phyloP scores from a whole-genome alignment of 768 basidiomycete genomes.

The Lactarius indigo region DNA sequence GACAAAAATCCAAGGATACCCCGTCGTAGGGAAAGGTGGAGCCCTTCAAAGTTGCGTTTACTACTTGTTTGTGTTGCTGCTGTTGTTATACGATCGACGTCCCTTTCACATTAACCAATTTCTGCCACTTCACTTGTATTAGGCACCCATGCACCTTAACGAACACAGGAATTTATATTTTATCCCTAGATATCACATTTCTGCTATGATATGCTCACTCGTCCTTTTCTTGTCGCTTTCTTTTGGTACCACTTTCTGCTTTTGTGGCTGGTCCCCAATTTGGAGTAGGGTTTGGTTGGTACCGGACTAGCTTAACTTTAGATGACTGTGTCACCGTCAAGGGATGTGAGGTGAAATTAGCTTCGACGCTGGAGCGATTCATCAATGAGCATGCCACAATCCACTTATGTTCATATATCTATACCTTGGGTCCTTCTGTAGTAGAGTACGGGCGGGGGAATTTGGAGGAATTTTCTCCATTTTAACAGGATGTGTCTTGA shows the following conservation, averaged over 20 bases:
- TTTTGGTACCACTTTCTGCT: slow-evolving; percentile 45
- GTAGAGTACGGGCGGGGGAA: slow-evolving; percentile 65
- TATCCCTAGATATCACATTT: slow-evolving; percentile 17
- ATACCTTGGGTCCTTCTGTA: slow-evolving; percentile 68
- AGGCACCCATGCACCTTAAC: not conserved
- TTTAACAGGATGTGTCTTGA: slow-evolving; percentile 77
- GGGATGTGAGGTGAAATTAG: slow-evolving; percentile 78
- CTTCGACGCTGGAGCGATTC: slow-evolving; percentile 42
- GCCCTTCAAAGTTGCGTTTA: not conserved
- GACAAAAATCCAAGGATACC: slow-evolving; percentile 9
- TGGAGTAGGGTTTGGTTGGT: slow-evolving; percentile 86
- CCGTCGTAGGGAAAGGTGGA: not conserved
- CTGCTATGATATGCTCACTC: slow-evolving; percentile 26
- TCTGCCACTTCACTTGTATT: slow-evolving; percentile 2
- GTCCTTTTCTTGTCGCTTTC: slow-evolving; percentile 38
- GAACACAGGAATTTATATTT: slow-evolving; percentile 16
- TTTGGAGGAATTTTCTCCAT: slow-evolving; percentile 74
- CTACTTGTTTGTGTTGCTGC: not conserved
- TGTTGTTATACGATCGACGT: not conserved
- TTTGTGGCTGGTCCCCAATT: slow-evolving; percentile 90
- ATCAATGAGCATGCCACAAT: not conserved
- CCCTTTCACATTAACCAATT: not conserved
- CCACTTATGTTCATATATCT: slow-evolving; percentile 26
- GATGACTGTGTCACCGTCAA: slow-evolving; percentile 55
- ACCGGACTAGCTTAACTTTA: slow-evolving; percentile 76